A percentile compares a stretch with the other conserved stretches of the same genome.
Evolutionary conservation across 805 yeast species (phyloP).

Genomic region (Lipomyces chichibuensis): DNA sequence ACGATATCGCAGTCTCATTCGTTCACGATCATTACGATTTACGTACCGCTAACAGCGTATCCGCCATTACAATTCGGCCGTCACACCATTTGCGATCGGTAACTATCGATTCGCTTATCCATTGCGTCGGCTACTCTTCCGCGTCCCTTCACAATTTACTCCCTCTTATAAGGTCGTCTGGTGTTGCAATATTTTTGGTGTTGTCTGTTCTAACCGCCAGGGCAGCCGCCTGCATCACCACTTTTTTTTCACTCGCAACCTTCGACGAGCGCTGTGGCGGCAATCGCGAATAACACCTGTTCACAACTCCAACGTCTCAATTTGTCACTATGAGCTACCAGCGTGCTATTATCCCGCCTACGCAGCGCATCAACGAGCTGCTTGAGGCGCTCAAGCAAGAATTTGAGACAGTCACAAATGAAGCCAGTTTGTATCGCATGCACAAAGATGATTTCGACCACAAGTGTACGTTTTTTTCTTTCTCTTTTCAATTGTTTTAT

Average conservation of each 20-base stretch:
- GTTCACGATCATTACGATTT: too few relatives aligned
- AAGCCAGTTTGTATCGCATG: conserved; percentile 80
- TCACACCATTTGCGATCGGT: too few relatives aligned
- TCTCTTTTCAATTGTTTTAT: conserved; percentile 1
- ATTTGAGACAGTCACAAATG: conserved; percentile 79
- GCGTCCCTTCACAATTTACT: too few relatives aligned
- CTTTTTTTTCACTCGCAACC: background rate
- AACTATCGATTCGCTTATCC: too few relatives aligned
- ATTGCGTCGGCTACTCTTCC: too few relatives aligned
- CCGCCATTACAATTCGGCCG: too few relatives aligned
- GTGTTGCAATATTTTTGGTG: background rate
- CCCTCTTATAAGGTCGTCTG: too few relatives aligned
- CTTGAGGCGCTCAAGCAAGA: conserved; percentile 91
- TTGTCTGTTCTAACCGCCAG: background rate
- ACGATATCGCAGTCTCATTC: too few relatives aligned
- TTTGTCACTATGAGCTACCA: conserved; percentile 38
- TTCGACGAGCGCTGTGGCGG: background rate
- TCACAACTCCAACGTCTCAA: background rate
- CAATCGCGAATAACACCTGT: background rate
- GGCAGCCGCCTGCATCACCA: background rate
- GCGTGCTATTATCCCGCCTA: conserved; percentile 40
- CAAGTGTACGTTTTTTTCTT: conserved; percentile 50
- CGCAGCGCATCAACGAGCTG: conserved; percentile 65
- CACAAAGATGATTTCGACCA: conserved; percentile 92
- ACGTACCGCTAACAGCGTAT: too few relatives aligned